phyloP scores from a whole-genome alignment of 2,329 filamentous ascomycete genomes.

The Neofusicoccum parvum region DNA sequence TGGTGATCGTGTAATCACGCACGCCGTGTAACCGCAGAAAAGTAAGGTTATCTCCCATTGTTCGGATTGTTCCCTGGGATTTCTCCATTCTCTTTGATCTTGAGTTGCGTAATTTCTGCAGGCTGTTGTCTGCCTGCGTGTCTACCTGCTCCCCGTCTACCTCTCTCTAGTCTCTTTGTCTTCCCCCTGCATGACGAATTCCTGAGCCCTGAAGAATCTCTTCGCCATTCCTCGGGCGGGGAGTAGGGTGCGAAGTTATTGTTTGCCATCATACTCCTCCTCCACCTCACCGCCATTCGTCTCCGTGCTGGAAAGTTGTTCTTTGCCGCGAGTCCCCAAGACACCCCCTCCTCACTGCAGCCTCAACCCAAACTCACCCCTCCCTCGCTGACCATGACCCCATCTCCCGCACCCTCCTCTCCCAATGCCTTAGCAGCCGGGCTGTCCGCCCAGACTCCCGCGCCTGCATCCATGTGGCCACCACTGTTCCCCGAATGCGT shows the following conservation, averaged over 20 bases:
- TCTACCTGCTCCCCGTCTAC: neutral
- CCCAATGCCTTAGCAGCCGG: neutral
- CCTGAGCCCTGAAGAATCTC: neutral
- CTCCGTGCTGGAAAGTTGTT: neutral
- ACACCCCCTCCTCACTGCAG: neutral
- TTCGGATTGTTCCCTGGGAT: neutral
- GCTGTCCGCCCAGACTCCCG: neutral
- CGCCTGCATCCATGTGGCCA: neutral
- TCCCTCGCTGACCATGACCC: constrained; percentile 19
- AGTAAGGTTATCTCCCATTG: neutral
- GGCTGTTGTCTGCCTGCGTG: neutral
- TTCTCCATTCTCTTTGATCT: neutral
- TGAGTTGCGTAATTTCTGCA: neutral
- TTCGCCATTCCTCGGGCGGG: neutral
- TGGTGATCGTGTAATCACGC: neutral
- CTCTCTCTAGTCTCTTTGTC: too few relatives aligned
- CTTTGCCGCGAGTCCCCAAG: neutral
- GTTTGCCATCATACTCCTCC: too few relatives aligned
- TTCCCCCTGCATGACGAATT: constrained; percentile 6
- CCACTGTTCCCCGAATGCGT: neutral
- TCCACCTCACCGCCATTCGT: too few relatives aligned
- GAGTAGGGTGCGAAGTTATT: too few relatives aligned
- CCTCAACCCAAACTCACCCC: constrained; percentile 21
- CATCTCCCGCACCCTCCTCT: constrained; percentile 10
- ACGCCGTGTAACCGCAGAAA: neutral